Evolutionary conservation across 164 flowering plant species (phyloP), one percentile per base, ranked within the genome.

Genomic region (Litsea cubeba): DNA sequence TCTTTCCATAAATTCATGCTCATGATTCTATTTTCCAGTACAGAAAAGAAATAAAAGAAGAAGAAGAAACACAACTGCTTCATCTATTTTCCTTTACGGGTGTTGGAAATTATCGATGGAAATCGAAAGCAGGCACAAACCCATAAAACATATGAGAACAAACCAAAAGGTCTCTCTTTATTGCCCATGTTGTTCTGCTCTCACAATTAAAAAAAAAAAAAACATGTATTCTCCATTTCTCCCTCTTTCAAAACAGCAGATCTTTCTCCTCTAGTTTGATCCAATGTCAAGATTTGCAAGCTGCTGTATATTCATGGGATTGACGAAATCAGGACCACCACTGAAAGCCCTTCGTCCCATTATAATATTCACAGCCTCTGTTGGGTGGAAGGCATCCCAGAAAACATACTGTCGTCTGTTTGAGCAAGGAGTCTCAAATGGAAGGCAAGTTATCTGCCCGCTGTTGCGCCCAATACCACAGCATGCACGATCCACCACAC

Each of bases 311-410:
- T 90, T 94, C 73, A 89, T 79, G 35, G 98, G 98, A 71, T 83
- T 87, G 25, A 78, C 97, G 14, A 81, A 65, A 64, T 76, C 74
- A 0, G 15, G 35, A 46, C 79, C 82, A 0, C 97, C 97, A 72
- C 32, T 76, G 79, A 91, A 94, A 30, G 91, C 90, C 62, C 72
- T 86, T 74, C 80, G 82, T 1, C 83, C 98, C 78, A 94, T 65
- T 10, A 94, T 77, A 25, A 89, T 18, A 57, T 92, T 95, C 49
- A 88, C 95, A 0, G 87, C 86, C 66, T 82, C 95, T 2, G 98
- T 95, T 1, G 98, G 98, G 67, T 95, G 98, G 71, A 90, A 95
- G 5, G 98, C 97, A 74, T 95, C 98, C 98, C 98, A 95, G 72
- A 93, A 95, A 62, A 95, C 82, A 60, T 93, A 95, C 71, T 84